Base-by-base conservation (phyloP, 2,329 filamentous ascomycete species). In the Tolypocladium nubicola region DNA sequence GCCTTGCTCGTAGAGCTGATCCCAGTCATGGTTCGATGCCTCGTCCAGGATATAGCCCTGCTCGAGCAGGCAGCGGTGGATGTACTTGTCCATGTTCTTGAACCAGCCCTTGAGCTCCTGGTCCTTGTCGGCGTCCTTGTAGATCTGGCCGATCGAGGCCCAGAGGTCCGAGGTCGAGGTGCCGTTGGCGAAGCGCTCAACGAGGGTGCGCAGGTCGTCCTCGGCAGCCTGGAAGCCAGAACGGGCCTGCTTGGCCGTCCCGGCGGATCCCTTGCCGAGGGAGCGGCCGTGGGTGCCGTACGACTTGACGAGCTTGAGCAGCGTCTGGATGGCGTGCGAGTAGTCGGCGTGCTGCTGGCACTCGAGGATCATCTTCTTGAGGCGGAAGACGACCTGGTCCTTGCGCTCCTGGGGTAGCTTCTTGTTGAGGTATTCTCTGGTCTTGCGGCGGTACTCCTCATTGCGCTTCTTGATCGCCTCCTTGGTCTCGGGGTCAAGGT, bases 351-450 rank as follows among this genome's bases (percentile, higher is more conserved):
- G 94, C 57, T 93, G 89, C 75, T 99, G 94, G 66, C 96, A 91
- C 74, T 99, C 94, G 52, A 97, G 85, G 43, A 99, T 77, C 88
- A 97, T 96, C 84, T 97, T 97, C 85, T 84, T 99, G 63, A 99
- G 75, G 41, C 94, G 89, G 82, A 86, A 96, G 66, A 97, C 86
- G 57, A 86, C 87, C 78, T 96, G 91, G 9, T 97, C 91, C 60
- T 92, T 90, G 59, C 94, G 90, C 72, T 97, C 92, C 73, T 93
- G 77, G 1, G 94, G 92, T 74, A 99, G 81, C 80, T 97, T 99
- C 67, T 86, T 82, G 64, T 84, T 80, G 57, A 97, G 76, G 70
- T 97, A 97, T 64, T 89, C 83, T 68, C 81, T 85, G 33, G 87
- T 79, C 58, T 79, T 71, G 43, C 69, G 72, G 35, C 73, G 73